Evolutionary conservation across 352 stramenopile genomes (phyloP), one percentile per base, ranked within the genome.

Genomic region (Pythium volutum): DNA sequence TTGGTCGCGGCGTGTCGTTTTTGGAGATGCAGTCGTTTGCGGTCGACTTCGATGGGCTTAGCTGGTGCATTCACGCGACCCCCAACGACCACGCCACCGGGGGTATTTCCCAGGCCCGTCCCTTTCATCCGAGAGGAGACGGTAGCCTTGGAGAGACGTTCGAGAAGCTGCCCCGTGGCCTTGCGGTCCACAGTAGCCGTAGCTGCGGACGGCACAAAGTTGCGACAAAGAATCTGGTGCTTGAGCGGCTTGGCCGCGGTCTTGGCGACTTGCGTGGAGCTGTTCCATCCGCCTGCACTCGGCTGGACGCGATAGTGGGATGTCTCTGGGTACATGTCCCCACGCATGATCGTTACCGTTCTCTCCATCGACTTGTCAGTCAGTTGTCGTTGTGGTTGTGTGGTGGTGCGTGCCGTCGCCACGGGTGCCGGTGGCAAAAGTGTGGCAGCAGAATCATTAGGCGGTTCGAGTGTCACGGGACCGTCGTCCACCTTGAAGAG

Each of bases 221-320:
- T 84, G 16, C 77, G 75, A 48, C 66, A 69, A 26, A 89, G 62
- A 50, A 89, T 76, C 65, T 89, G 80, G 45, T 89, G 77, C 18
- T 74, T 70, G 31, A 89, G 69, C 8, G 69, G 52, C 53, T 84
- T 83, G 2, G 62, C 33, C 2, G 54, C 33, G 11, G 57, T 52
- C 38, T 48, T 55, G 26, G 66, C 64, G 38, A 89, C 36, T 23
- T 79, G 69, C 0, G 80, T 89, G 0, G 80, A 89, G 23, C 68
- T 59, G 59, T 89, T 87, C 80, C 80, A 89, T 20, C 52, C 43
- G 63, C 65, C 23, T 14, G 34, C 50, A 8, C 53, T 25, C 1
- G 18, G 42, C 31, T 53, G 41, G 25, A 33, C 14, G n/a, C 55
- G 55, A 42, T 42, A 33, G 16, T 20, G 22, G 31, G 1, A 26